Base-by-base conservation (phyloP, 83 land plant genomes). In the Thuja plicata region DNA sequence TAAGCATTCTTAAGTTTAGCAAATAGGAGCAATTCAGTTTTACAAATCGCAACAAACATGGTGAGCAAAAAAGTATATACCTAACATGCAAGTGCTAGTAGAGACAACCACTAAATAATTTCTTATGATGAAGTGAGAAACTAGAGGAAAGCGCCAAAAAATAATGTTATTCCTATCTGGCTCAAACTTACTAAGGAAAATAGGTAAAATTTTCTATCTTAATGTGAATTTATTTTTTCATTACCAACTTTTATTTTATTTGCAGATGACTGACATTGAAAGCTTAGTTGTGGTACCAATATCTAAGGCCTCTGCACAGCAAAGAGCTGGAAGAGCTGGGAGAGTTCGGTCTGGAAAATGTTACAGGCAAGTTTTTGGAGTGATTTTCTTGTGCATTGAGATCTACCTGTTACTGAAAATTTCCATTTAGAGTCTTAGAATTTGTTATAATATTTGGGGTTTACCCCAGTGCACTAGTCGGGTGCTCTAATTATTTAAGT, bases 291-390 rank as follows among this genome's bases (percentile, higher is more conserved):
- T 96, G 87, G 94, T 96, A 82, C 99, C 99, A 7, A 93, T 98
- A 88, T 98, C 99, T 6, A 97, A 93, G 89, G 99, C 99, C 79
- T 97, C 99, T 89, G 99, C 99, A 77, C 89, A 92, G 85, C 98
- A 97, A 91, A 93, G 99, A 88, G 93, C 98, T 89, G 99, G 99
- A 78, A 92, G 99, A 89, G 98, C 98, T 91, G 99, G 99, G 85
- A 94, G 99, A 91, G 93, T 95, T 60, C 93, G 98, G 15, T 97
- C 99, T 50, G 99, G 99, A 85, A 96, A 97, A 89, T 97, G 99
- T 91, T 97, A 91, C 92, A 96, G 98, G 98, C 88, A 89, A 73
- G 83, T 66, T 24, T 45, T 27, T n/a, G 27, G 55, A 46, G 46
- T 46, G 35, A 8, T 83, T 83, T 30, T n/a, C 10, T 81, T 83